Base-by-base conservation (phyloP, 805 yeast species). In the Priceomyces castillae region DNA sequence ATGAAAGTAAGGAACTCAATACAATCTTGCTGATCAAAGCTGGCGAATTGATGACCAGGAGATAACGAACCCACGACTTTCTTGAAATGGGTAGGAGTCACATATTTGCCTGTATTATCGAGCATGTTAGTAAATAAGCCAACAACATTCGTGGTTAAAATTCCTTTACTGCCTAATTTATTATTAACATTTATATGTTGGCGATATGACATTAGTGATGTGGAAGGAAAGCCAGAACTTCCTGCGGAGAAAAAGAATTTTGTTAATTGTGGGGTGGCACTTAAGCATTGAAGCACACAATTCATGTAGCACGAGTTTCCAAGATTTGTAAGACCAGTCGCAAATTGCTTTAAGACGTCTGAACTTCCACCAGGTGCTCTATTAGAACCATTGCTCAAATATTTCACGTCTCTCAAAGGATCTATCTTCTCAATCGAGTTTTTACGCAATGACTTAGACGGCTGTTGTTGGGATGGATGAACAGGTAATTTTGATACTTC, bases 241-340 rank as follows among this genome's bases (percentile, higher is more conserved):
- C 49, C 74, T 64, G 48, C 38, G 0, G 67, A 64, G 35, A 83
- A 66, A 54, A 90, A 86, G 43, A 85, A 78, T 37, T 68, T 71
- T 2, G 83, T 73, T 20, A 90, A 64, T 46, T 80, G 81, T 1
- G 80, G 80, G 0, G 92, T 81, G 0, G 92, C 90, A 3, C 83
- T 73, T 28, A 92, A 60, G 61, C 97, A 88, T 64, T 90, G 98
- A n/a, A 90, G 62, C 2, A 86, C 74, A 51, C 96, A 85, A 64
- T 90, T 90, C 90, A 90, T 85, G 62, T 90, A 90, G 61, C 97
- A 90, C 0, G 96, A 86, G 56, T 92, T 92, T 2, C 97, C 96
- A 48, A 90, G 68, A 59, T 90, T 90, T 11, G 74, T 70, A 4
- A 90, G 69, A 0, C 98, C 97, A 0, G 90, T 81, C 15, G 80